Evolutionary conservation across 306 rosid genomes (phyloP).

Genomic region (Begonia peltatifolia): DNA sequence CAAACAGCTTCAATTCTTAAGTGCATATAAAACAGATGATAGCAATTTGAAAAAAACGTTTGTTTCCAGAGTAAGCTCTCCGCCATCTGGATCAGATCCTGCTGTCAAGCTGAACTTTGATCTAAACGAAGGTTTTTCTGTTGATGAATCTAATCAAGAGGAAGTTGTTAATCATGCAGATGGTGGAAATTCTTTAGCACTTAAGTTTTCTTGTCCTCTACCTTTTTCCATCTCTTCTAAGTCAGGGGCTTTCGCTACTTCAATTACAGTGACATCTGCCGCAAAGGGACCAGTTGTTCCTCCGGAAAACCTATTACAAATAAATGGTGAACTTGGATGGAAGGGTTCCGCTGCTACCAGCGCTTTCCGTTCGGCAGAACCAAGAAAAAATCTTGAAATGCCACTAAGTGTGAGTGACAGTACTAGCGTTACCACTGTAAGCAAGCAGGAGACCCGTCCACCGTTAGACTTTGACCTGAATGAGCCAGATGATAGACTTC

Average conservation of each 20-base stretch:
- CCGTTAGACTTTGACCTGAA: conserved; percentile 86
- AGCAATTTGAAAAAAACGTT: conserved; percentile 18
- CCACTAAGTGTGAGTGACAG: conserved; percentile 16
- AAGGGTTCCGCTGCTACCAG: conserved; percentile 96
- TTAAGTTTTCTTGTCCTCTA: conserved; percentile 40
- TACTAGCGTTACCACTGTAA: conserved; percentile 18
- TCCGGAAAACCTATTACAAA: conserved; percentile 57
- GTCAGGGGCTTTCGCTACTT: conserved; percentile 50
- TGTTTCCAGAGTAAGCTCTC: background rate
- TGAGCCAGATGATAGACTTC: conserved; percentile 51
- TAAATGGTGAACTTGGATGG: conserved; percentile 79
- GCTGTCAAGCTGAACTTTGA: conserved; percentile 67
- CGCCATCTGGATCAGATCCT: conserved; percentile 20
- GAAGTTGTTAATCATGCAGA: conserved; percentile 40
- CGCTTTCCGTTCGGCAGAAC: conserved; percentile 94
- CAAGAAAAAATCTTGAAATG: conserved; percentile 48
- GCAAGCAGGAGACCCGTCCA: conserved; percentile 35
- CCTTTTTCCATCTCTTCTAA: conserved; percentile 47
- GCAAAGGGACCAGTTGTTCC: conserved; percentile 73
- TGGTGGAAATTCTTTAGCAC: conserved; percentile 30
- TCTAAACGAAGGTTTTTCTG: conserved; percentile 76
- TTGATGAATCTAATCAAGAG: conserved; percentile 49
- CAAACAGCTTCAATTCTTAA: conserved; percentile 12
- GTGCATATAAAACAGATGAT: conserved; percentile 7
- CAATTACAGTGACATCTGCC: conserved; percentile 81